Evolutionary conservation across 441 rosid species (phyloP).

Genomic region (Erodium moschatum): DNA sequence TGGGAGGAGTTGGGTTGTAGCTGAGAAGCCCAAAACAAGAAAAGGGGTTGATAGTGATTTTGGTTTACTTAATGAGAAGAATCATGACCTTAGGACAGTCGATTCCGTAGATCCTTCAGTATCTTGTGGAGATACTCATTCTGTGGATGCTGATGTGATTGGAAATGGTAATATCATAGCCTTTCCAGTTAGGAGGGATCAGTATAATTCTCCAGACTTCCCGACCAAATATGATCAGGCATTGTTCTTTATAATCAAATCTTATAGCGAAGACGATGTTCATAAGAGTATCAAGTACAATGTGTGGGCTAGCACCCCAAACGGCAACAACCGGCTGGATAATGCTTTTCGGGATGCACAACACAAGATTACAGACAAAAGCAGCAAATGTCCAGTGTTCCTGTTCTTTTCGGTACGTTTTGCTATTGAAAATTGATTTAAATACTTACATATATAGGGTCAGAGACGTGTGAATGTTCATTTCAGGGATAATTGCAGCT

Average conservation of each 20-base stretch:
- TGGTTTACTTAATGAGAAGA: too few relatives aligned
- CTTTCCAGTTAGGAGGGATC: background rate
- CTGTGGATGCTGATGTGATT: background rate
- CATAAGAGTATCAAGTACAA: conserved; percentile 82
- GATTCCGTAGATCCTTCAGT: conserved; percentile 11
- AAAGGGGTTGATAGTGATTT: conserved; percentile 24
- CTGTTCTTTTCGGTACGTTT: conserved; percentile 77
- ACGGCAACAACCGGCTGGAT: conserved; percentile 86
- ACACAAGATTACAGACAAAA: conserved; percentile 32
- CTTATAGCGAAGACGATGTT: conserved; percentile 90
- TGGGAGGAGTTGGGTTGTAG: conserved; percentile 24
- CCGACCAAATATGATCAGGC: background rate
- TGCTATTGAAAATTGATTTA: conserved; percentile 3
- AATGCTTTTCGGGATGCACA: conserved; percentile 74
- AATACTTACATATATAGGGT: too few relatives aligned
- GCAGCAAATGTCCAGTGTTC: conserved; percentile 56
- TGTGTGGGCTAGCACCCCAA: conserved; percentile 94
- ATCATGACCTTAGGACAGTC: background rate
- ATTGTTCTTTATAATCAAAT: conserved; percentile 65
- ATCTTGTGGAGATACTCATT: conserved; percentile 26
- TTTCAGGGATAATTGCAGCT: too few relatives aligned
- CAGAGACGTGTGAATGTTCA: too few relatives aligned
- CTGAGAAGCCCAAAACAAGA: conserved; percentile 33
- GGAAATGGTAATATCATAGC: background rate
- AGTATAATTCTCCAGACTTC: background rate